Conservation (phyloP, 1,284 basidiomycete genomes). For the Termitomyces sp. region DNA sequence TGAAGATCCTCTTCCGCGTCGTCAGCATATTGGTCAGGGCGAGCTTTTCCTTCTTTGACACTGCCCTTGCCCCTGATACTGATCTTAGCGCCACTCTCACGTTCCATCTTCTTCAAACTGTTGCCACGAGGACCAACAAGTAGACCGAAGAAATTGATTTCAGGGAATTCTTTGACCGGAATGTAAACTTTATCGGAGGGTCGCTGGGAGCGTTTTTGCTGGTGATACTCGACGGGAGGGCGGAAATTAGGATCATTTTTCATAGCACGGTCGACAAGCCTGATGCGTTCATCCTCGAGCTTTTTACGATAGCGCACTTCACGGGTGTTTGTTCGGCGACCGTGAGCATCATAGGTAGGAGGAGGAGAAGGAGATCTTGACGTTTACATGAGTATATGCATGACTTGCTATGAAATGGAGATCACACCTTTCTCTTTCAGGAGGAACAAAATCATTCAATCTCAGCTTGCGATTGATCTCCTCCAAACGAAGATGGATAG, state of each 20-base stretch:
- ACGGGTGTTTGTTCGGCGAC: constrained; percentile 95
- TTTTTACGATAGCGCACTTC: constrained; percentile 98
- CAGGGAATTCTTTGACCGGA: constrained; percentile 98
- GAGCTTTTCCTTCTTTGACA: constrained; percentile 97
- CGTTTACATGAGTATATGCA: constrained; percentile 25
- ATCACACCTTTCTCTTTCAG: constrained; percentile 85
- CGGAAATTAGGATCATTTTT: constrained; percentile 97
- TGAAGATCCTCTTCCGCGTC: constrained; percentile 99
- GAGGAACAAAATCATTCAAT: constrained; percentile 92
- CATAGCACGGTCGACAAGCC: constrained; percentile 92
- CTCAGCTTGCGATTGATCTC: constrained; percentile 96
- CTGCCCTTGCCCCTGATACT: constrained; percentile 97
- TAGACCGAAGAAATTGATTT: constrained; percentile 99
- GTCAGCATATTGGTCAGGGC: constrained; percentile 87
- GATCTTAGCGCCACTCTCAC: constrained; percentile 97
- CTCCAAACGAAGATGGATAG: constrained; percentile 90
- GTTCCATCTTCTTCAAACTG: constrained; percentile 99
- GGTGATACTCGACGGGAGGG: constrained; percentile 93
- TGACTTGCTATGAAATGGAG: neutral
- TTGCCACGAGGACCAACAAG: constrained; percentile 98
- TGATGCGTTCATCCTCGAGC: constrained; percentile 94
- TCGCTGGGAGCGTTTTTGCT: constrained; percentile 85
- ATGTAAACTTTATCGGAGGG: constrained; percentile 99
- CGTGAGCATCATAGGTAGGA: constrained; percentile 95
- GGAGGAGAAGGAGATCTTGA: constrained; percentile 90